Evolutionary conservation across 139 green algal species (phyloP).

Genomic region (Volvox reticuliferus): DNA sequence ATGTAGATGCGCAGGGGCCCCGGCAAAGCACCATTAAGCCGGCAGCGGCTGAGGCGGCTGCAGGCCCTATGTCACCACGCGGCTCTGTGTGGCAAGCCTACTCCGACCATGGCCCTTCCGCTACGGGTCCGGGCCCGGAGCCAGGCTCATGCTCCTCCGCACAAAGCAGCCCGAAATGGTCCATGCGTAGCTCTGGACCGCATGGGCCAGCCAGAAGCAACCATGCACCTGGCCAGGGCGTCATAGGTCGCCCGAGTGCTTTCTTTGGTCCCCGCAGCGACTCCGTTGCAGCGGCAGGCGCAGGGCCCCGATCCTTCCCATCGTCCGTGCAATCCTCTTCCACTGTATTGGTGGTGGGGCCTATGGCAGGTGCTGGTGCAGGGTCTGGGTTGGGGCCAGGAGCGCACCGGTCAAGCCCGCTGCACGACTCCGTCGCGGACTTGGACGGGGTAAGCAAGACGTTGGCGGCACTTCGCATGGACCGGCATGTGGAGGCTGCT

Average conservation of each 20-base stretch:
- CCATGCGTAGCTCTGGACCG: neutral
- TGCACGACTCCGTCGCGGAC: neutral
- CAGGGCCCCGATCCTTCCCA: neutral
- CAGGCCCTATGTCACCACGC: neutral
- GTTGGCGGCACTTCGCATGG: neutral
- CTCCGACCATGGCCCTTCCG: neutral
- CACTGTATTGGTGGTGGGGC: neutral
- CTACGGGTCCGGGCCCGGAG: too few relatives aligned
- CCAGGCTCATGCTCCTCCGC: neutral
- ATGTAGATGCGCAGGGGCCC: too few relatives aligned
- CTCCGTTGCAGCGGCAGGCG: neutral
- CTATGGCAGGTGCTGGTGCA: neutral
- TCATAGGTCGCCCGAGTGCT: neutral
- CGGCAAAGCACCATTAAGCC: neutral
- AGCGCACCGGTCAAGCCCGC: neutral
- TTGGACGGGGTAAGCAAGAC: conserved; percentile 33
- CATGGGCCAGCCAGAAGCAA: neutral
- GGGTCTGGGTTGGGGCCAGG: neutral
- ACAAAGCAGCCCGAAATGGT: neutral
- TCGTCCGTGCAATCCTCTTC: neutral
- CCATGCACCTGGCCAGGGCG: neutral
- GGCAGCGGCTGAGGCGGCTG: too few relatives aligned
- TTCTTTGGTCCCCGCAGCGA: neutral
- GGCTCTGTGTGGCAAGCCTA: neutral
- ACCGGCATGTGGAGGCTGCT: neutral